Base-by-base conservation (phyloP, 2,329 filamentous ascomycete genomes). In the Colletotrichum tropicale region DNA sequence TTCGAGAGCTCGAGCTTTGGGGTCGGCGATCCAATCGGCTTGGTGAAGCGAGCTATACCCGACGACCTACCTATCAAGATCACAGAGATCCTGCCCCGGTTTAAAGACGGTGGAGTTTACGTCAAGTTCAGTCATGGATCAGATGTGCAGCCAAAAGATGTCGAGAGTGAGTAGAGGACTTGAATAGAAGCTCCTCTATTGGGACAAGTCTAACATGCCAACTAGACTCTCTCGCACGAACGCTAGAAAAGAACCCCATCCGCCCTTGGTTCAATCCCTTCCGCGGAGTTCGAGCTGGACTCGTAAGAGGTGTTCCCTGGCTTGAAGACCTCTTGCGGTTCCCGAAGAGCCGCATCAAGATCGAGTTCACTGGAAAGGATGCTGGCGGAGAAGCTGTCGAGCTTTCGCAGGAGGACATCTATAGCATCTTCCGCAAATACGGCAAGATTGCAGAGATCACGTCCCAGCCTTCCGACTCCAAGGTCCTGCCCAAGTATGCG, bases 251-350 rank as follows among this genome's bases (percentile, higher is more conserved):
- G 75, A 89, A 93, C 18, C 94, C 93, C 0, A 91, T 98, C 48
- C 95, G 93, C 76, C 96, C 96, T 4, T 98, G 96, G 94, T 98
- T 97, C 87, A 98, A 93, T 79, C 96, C 96, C 0, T 93, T 98
- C 78, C 89, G 91, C 26, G 86, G 90, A 16, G 93, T 98, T 72
- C 90, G 91, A 65, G 92, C 93, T 5, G 92, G 92, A 28, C 86
- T 96, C 8, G 97, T 99, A 4, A 89, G 92, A 71, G 97, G 97
- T 12, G 92, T 93, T 26, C 97, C 97, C 0, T 99, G 97, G 97
- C 90, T 98, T 4, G 97, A 98, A 81, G 97, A 99, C 82, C 87
- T 99, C 32, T 94, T 95, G 79, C 91, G 96, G 8, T 93, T 96
- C 66, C 97, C 97, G 0, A 95, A 93, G 73, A 89, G 88, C 55